Percentiles rank a stretch among this genome's conserved stretches.
Conservation (phyloP, 108 stramenopile species). For the Chaetoceros muelleri region DNA sequence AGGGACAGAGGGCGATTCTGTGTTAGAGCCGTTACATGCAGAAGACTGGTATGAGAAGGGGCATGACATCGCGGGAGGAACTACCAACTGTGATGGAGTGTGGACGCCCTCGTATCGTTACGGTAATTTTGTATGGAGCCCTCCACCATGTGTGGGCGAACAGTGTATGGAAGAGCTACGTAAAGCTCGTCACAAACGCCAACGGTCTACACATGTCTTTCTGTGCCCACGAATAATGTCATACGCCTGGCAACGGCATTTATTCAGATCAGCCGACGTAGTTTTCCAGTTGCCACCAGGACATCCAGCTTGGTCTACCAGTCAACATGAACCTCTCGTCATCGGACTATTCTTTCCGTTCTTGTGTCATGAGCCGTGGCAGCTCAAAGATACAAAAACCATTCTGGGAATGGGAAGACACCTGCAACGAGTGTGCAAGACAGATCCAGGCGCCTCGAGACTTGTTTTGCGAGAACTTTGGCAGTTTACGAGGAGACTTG, state of each 20-base stretch:
- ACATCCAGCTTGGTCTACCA: slow-evolving; percentile 10
- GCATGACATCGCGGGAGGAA: slow-evolving; percentile 8
- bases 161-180: slow-evolving; percentile 16
- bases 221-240: slow-evolving; percentile 33
- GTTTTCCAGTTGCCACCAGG: slow-evolving; percentile 8
- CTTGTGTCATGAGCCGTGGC: slow-evolving; percentile 13
- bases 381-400: slow-evolving; percentile 2
- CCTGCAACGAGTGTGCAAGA: slow-evolving; percentile 22
- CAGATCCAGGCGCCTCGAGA: slow-evolving; percentile 8
- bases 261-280: slow-evolving; percentile 15
- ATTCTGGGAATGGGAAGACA: slow-evolving; percentile 8
- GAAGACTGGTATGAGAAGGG: background rate
- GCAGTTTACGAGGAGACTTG: slow-evolving; percentile 5
- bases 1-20: background rate
- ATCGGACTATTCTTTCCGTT: slow-evolving; percentile 28
- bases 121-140: slow-evolving; percentile 16
- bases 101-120: background rate
- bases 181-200: slow-evolving; percentile 21
- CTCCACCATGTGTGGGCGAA: slow-evolving; percentile 19
- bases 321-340: slow-evolving; percentile 23
- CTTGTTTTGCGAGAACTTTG: slow-evolving; percentile 41
- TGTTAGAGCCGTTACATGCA: too few relatives aligned
- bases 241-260: slow-evolving; percentile 15
- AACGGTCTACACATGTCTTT: slow-evolving; percentile 15
- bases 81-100: background rate